Evolutionary conservation across 768 basidiomycete genomes (phyloP).

Genomic region (Udeniomyces megalosporus): DNA sequence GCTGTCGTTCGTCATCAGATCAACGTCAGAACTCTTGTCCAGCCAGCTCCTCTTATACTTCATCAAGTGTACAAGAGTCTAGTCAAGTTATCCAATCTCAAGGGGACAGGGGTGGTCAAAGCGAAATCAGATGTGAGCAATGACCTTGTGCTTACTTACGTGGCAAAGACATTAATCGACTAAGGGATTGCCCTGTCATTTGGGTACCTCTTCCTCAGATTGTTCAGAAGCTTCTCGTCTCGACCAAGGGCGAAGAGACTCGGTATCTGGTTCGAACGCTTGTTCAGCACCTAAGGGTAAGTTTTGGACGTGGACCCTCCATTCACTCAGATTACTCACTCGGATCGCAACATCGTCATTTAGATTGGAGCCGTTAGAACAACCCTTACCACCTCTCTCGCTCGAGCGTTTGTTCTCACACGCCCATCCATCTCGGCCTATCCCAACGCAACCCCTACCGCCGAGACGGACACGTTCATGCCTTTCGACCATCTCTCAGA

Average conservation of each 20-base stretch:
- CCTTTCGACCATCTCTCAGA: background rate
- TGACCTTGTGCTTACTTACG: background rate
- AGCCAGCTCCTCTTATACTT: slow-evolving; percentile 33
- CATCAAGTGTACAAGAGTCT: slow-evolving; percentile 51
- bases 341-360: background rate
- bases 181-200: no score
- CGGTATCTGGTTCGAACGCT: slow-evolving; percentile 48
- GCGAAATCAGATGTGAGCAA: slow-evolving; percentile 43
- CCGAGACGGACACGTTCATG: background rate
- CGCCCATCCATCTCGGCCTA: slow-evolving; percentile 24
- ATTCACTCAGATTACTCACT: background rate
- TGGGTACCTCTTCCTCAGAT: slow-evolving; percentile 25
- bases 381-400: slow-evolving; percentile 62
- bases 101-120: slow-evolving; percentile 58
- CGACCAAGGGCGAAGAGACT: slow-evolving; percentile 73
- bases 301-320: background rate
- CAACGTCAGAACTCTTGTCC: slow-evolving; percentile 53
- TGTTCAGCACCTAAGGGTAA: slow-evolving; percentile 24
- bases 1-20: slow-evolving; percentile 29
- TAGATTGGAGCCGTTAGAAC: slow-evolving; percentile 75
- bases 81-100: slow-evolving; percentile 48
- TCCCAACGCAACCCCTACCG: background rate
- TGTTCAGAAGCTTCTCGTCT: slow-evolving; percentile 64
- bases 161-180: no score
- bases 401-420: slow-evolving; percentile 56